phyloP scores from a whole-genome alignment of 2,329 filamentous ascomycete genomes.

The Xylariaceae sp. region DNA sequence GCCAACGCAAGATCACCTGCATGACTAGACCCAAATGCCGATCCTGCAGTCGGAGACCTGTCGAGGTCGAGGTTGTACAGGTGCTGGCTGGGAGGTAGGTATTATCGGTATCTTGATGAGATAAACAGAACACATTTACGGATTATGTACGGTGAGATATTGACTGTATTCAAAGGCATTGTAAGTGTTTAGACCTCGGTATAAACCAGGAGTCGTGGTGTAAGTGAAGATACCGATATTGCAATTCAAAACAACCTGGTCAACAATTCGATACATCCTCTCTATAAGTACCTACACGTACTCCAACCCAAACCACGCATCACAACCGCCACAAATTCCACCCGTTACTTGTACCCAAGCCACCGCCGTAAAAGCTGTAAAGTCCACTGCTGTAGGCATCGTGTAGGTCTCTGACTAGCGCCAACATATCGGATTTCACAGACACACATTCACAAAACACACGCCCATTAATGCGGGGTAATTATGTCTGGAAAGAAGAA shows the following conservation, averaged over 20 bases:
- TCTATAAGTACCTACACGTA: neutral
- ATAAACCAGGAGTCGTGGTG: too few relatives aligned
- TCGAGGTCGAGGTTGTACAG: neutral
- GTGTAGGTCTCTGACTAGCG: slow-evolving; percentile 1
- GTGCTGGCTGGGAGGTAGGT: too few relatives aligned
- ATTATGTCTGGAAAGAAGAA: neutral
- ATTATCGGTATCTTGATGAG: too few relatives aligned
- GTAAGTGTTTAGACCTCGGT: too few relatives aligned
- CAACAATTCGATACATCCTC: too few relatives aligned
- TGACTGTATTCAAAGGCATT: too few relatives aligned
- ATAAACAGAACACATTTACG: too few relatives aligned
- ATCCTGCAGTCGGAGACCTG: slow-evolving; percentile 10
- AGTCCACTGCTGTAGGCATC: neutral
- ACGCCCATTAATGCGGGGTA: neutral
- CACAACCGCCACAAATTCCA: slow-evolving; percentile 14
- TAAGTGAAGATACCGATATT: too few relatives aligned
- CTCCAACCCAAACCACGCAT: slow-evolving; percentile 1
- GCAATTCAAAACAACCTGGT: too few relatives aligned
- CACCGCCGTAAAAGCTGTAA: too few relatives aligned
- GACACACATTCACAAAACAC: neutral
- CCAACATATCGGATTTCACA: neutral
- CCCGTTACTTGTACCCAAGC: too few relatives aligned
- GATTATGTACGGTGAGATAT: too few relatives aligned
- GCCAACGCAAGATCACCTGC: slow-evolving; percentile 25
- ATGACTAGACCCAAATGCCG: slow-evolving; percentile 18